Conservation (phyloP, 2,329 filamentous ascomycete genomes). For the Talaromyces amestolkiae region DNA sequence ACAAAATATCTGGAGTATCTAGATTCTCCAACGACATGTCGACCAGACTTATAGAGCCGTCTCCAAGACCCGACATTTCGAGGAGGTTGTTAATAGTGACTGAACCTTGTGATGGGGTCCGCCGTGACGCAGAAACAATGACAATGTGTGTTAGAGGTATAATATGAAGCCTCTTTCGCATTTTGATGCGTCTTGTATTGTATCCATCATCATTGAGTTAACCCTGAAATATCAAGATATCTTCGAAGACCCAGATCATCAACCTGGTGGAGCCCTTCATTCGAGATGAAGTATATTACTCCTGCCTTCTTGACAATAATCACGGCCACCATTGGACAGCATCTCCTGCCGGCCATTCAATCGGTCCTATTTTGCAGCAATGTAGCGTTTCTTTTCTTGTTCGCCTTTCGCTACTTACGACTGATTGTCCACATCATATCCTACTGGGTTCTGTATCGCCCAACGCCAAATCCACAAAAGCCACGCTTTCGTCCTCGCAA, state of each 20-base stretch:
- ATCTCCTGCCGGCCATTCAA: background rate
- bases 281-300: background rate
- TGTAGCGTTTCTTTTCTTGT: slow-evolving; percentile 36
- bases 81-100: too few species aligned
- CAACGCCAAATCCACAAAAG: slow-evolving; percentile 27
- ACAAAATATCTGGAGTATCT: background rate
- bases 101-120: background rate
- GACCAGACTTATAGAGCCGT: too few species aligned
- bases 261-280: background rate
- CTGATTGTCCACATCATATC: slow-evolving; percentile 46
- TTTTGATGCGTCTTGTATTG: background rate
- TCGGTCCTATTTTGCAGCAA: background rate
- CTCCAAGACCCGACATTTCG: too few species aligned
- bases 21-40: background rate
- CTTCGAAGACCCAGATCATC: background rate
- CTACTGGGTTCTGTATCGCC: slow-evolving; percentile 41
- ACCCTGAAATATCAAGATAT: background rate
- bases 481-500: slow-evolving; percentile 40
- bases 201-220: background rate
- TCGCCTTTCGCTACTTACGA: slow-evolving; percentile 49
- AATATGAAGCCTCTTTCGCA: background rate
- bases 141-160: background rate
- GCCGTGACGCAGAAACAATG: background rate
- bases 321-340: background rate
- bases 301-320: background rate